Percentiles rank a stretch among this genome's conserved stretches.
phyloP scores from a whole-genome alignment of 352 stramenopile species.

The Globisporangium canariense region DNA sequence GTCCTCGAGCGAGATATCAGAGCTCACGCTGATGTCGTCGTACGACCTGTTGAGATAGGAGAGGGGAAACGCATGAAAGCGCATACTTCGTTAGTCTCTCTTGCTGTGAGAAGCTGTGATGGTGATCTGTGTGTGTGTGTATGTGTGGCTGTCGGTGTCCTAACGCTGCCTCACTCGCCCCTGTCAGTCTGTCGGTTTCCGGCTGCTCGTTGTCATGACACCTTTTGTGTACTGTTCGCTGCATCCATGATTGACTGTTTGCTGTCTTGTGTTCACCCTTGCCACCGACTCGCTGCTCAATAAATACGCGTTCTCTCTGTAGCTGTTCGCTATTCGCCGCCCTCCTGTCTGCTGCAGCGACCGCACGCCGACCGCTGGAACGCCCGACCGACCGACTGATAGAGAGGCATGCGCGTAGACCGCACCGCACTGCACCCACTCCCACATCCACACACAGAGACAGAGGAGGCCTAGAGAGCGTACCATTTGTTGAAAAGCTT shows the following conservation, averaged over 20 bases:
- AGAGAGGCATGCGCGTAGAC: neutral
- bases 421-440: no score
- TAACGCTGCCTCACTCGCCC: neutral
- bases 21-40: slow-evolving; percentile 97
- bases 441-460: neutral
- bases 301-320: neutral
- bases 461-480: slow-evolving; percentile 16
- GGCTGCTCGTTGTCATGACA: neutral
- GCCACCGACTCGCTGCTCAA: neutral
- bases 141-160: neutral
- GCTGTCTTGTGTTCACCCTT: neutral
- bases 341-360: slow-evolving; percentile 1
- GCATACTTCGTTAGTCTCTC: slow-evolving; percentile 20
- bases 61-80: slow-evolving; percentile 10
- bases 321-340: neutral
- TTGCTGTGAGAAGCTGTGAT: neutral
- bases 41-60: slow-evolving; percentile 83
- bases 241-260: neutral
- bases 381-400: neutral
- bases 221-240: neutral
- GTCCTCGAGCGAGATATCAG: slow-evolving; percentile 98
- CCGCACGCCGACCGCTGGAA: neutral
- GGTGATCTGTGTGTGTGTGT: neutral
- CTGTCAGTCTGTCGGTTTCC: neutral
- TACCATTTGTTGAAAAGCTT: slow-evolving; percentile 96